Percentiles rank a stretch among this genome's conserved stretches.
phyloP scores from a whole-genome alignment of 805 yeast genomes.

The Wickerhamiella parazyma region DNA sequence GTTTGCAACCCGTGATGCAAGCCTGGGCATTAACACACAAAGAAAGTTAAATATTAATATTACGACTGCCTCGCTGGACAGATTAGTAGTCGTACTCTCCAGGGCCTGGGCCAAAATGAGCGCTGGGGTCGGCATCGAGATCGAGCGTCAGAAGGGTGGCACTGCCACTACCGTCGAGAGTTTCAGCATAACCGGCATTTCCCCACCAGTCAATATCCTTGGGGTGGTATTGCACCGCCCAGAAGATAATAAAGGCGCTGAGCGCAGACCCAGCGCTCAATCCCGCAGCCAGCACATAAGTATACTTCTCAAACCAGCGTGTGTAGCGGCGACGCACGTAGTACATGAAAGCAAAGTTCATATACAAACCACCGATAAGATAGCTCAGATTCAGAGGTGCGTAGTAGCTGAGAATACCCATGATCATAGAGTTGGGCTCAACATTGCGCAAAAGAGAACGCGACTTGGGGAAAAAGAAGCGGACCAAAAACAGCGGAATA shows the following conservation, averaged over 20 bases:
- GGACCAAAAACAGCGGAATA: constrained; percentile 16
- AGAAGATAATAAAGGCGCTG: constrained; percentile 42
- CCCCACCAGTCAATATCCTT: constrained; percentile 51
- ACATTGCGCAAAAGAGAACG: constrained; percentile 26
- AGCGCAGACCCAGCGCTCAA: constrained; percentile 48
- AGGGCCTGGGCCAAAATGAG: no score
- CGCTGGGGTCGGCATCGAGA: no score
- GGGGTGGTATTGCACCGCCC: constrained; percentile 33
- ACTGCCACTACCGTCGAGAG: no score
- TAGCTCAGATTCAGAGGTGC: constrained; percentile 20
- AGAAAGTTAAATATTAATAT: no score
- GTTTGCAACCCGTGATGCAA: no score
- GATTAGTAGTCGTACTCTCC: no score
- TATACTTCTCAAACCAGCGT: constrained; percentile 41
- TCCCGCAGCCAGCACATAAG: constrained; percentile 40
- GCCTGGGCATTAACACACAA: no score
- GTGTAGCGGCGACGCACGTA: constrained; percentile 33
- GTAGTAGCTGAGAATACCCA: constrained; percentile 8
- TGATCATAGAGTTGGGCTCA: constrained; percentile 32
- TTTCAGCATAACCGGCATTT: no score
- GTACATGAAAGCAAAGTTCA: constrained; percentile 11
- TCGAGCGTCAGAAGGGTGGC: no score
- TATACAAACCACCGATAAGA: constrained; percentile 13
- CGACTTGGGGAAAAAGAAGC: constrained; percentile 16
- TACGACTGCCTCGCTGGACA: no score